These are phyloP conservation scores for Rhizopogon vinicolor DNA, from an alignment of 768 basidiomycete genomes.

Conservation along the genomic window DNA sequence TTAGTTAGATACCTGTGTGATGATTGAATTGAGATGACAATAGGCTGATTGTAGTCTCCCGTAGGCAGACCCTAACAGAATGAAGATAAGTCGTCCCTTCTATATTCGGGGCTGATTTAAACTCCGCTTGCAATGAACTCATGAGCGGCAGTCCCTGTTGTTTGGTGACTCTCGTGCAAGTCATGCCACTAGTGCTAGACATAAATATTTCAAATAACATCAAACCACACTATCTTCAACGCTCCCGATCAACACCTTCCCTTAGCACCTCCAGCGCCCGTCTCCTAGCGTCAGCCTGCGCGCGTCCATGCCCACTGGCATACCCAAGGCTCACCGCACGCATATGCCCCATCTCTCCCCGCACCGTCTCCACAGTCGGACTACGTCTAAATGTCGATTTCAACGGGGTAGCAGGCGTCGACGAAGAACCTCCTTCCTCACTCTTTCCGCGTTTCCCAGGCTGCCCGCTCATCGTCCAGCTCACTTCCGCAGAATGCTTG, in stretches of 20 bases:
- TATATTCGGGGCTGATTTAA: too few species aligned
- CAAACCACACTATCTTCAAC: conserved; percentile 3
- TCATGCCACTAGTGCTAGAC: too few species aligned
- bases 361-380: background rate
- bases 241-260: conserved; percentile 13
- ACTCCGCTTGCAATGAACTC: too few species aligned
- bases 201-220: background rate
- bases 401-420: background rate
- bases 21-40: too few species aligned
- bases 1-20: too few species aligned
- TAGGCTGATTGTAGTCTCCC: too few species aligned
- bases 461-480: conserved; percentile 72
- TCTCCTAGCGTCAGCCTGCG: conserved; percentile 17
- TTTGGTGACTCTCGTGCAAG: too few species aligned
- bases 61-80: too few species aligned
- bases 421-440: background rate
- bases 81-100: too few species aligned
- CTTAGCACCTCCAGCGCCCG: conserved; percentile 17
- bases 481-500: conserved; percentile 70
- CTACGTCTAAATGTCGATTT: background rate
- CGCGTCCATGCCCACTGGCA: conserved; percentile 11
- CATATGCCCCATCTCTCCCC: conserved; percentile 12
- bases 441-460: conserved; percentile 13
- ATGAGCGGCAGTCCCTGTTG: too few species aligned
- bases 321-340: conserved; percentile 25